Evolutionary conservation across 1,139 yeast genomes (phyloP), one percentile per base, ranked within the genome.

Genomic region (Taiozyma sp.): DNA sequence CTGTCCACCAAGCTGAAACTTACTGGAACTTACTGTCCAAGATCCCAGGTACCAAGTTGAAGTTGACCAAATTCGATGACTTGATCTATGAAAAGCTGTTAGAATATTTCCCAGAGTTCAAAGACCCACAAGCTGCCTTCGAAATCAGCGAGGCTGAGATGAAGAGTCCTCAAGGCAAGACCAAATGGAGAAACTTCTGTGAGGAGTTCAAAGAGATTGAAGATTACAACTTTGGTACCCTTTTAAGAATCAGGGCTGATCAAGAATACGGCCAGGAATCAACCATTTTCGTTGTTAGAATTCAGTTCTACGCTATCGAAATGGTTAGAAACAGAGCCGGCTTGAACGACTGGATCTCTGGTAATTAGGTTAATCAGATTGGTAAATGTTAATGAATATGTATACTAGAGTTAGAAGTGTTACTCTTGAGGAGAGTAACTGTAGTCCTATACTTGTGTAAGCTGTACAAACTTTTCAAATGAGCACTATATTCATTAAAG

Each of bases 211-310:
- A 91, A 64, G 81, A 84, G 54, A 69, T 87, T 56, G 96, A 88
- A 57, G 99, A 95, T 70, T 95, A 80, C 74, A 95, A 95, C 73
- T 93, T 95, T 66, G 99, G 99, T 56, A 91, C 99, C 28, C 76
- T 95, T 62, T 75, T 95, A 65, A 85, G 99, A 75, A 72, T 80
- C 43, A 83, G 81, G 59, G 70, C 87, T 42, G 68, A 73, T 47
- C 84, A 77, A 39, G 97, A 90, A 69, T 95, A 95, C 70, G 80
- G 83, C 47, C 91, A 93, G 71, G 81, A 83, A 48, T 84, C 87
- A 53, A 88, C 98, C 44, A 87, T 92, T 51, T 93, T 93, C 63
- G 97, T 83, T 28, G 95, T 92, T 53, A 82, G 97, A 74, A 81
- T 91, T 66, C 97, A 93, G 73, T 93, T 95, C 67, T 88, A 92